These are phyloP conservation scores for Malbranchea cinnamomea DNA, from an alignment of 2,329 filamentous ascomycete genomes.

Conservation along the genomic window DNA sequence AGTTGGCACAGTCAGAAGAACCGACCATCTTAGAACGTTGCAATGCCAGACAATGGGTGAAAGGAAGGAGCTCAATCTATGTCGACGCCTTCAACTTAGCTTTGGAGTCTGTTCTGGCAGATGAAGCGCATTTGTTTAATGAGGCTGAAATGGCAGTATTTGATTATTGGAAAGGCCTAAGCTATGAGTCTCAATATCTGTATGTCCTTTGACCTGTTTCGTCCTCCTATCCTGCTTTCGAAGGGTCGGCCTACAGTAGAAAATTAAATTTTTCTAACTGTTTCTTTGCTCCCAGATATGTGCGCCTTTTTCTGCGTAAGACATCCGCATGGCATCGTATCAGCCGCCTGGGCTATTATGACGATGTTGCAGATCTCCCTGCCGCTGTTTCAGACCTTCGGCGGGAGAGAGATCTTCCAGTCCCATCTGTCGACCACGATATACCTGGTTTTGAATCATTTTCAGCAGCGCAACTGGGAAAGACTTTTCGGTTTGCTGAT, in stretches of 20 bases:
- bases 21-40: conserved; percentile 27
- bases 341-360: conserved; percentile 60
- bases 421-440: conserved; percentile 32
- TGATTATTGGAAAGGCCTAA: conserved; percentile 52
- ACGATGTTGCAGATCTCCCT: conserved; percentile 63
- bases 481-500: conserved; percentile 65
- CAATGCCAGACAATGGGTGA: conserved; percentile 46
- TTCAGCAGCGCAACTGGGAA: no score
- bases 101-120: conserved; percentile 72
- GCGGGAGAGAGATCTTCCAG: conserved; percentile 39
- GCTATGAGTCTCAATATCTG: conserved; percentile 83
- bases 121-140: conserved; percentile 79
- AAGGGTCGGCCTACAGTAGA: not conserved
- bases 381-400: conserved; percentile 53
- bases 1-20: conserved; percentile 24
- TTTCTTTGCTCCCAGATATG: conserved; percentile 46
- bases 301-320: conserved; percentile 83
- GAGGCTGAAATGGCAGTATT: conserved; percentile 66
- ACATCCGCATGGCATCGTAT: conserved; percentile 82
- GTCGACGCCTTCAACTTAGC: conserved; percentile 95
- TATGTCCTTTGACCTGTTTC: conserved; percentile 31
- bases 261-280: conserved; percentile 2
- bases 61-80: conserved; percentile 77
- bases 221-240: not conserved
- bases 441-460: conserved; percentile 30